Evolutionary conservation across 106 monocot species (phyloP).

Genomic region (Dendrobium officinale): DNA sequence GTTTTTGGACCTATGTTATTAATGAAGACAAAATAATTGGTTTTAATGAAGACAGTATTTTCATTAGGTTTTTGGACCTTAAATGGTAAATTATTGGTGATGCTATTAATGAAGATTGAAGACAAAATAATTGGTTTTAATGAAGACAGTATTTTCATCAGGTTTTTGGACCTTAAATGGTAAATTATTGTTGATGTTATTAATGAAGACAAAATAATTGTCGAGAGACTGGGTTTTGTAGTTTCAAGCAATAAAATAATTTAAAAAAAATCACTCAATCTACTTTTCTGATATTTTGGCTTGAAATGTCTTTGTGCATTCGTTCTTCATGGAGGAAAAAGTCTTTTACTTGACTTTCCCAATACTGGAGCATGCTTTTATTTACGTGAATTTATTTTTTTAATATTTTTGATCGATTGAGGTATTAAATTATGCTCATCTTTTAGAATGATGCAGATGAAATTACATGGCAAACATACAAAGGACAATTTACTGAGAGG

Average conservation of each 20-base stretch:
- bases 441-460: slow-evolving; percentile 76
- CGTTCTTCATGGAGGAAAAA: neutral
- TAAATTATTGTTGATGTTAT: neutral
- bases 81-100: neutral
- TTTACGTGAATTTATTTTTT: neutral
- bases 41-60: neutral
- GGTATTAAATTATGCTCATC: neutral
- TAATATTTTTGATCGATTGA: neutral
- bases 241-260: neutral
- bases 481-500: slow-evolving; percentile 88
- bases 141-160: neutral
- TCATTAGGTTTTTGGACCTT: neutral
- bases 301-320: neutral
- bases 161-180: neutral
- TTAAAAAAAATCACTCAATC: neutral
- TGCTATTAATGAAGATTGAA: neutral
- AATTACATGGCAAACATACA: slow-evolving; percentile 92
- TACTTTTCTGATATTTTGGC: neutral
- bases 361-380: neutral
- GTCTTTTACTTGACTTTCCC: neutral
- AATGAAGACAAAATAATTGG: neutral
- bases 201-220: neutral
- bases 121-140: neutral
- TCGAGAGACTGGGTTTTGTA: neutral
- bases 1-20: neutral